These are phyloP conservation scores for Peltaster fructicola DNA, from an alignment of 2,329 filamentous ascomycete species.

Conservation along the genomic window DNA sequence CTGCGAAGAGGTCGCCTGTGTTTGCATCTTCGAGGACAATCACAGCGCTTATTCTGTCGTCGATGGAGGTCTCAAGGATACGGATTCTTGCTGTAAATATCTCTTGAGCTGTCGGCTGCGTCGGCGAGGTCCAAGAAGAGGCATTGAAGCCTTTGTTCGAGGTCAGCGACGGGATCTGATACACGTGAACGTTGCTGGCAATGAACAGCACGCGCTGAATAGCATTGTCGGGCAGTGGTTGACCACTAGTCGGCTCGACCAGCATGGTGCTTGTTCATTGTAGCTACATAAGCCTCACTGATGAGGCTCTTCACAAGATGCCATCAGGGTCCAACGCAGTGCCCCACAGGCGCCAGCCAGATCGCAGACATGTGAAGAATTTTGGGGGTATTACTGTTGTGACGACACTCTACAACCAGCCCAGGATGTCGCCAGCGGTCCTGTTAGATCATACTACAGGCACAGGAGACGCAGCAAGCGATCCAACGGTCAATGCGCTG, in stretches of 20 bases:
- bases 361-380: too few species aligned
- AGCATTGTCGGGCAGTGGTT: conserved; percentile 41
- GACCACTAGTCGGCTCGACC: conserved; percentile 56
- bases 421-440: conserved; percentile 5
- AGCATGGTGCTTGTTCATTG: conserved; percentile 36
- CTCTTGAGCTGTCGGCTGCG: conserved; percentile 44
- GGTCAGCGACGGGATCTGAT: conserved; percentile 65
- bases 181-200: conserved; percentile 59
- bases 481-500: conserved; percentile 41
- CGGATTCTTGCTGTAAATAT: conserved; percentile 78
- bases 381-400: background rate
- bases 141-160: conserved; percentile 67
- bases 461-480: conserved; percentile 4
- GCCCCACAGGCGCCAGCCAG: too few species aligned
- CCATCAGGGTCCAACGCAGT: too few species aligned
- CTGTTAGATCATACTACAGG: background rate
- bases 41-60: conserved; percentile 26
- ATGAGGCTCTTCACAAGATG: background rate
- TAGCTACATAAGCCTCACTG: conserved; percentile 2
- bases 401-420: conserved; percentile 1
- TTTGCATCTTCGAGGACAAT: conserved; percentile 62
- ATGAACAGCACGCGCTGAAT: conserved; percentile 77
- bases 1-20: conserved; percentile 62
- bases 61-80: conserved; percentile 18
- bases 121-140: conserved; percentile 54